Conservation (phyloP, 1,284 basidiomycete genomes). For the Neotropicomus parvogracilis region DNA sequence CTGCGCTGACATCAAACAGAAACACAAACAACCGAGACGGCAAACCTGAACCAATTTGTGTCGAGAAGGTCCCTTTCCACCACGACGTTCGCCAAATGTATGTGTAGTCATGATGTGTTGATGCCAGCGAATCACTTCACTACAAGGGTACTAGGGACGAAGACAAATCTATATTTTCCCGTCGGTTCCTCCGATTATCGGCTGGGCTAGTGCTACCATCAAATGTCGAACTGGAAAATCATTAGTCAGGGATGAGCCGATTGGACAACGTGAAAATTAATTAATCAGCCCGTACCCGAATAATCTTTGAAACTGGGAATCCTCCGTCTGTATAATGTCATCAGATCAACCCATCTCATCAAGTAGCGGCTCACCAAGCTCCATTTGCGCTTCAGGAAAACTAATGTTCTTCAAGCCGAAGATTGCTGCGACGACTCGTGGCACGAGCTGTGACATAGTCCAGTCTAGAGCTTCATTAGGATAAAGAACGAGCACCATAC, state of each 20-base stretch:
- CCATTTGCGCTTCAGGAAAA: conserved; percentile 10
- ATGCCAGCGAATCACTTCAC: neutral
- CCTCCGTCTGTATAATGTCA: conserved; percentile 12
- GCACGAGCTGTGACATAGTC: conserved; percentile 21
- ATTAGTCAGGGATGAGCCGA: neutral
- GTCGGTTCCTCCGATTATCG: neutral
- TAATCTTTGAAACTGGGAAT: conserved; percentile 19
- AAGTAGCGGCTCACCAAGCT: conserved; percentile 16
- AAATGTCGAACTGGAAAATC: conserved; percentile 18
- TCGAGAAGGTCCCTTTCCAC: too few species aligned
- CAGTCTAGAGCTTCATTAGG: neutral
- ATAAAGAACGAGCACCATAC: conserved; percentile 7
- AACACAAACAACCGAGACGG: too few species aligned
- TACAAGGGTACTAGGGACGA: neutral
- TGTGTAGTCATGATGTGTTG: too few species aligned
- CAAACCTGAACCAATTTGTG: too few species aligned
- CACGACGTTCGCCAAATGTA: too few species aligned
- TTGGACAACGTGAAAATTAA: too few species aligned
- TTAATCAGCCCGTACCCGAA: conserved; percentile 15
- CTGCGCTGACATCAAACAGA: too few species aligned
- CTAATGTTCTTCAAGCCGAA: conserved; percentile 19
- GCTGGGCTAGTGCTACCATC: conserved; percentile 7
- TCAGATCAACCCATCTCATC: neutral
- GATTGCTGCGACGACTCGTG: conserved; percentile 19
- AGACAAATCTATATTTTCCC: neutral